Conservation (phyloP, 2,329 filamentous ascomycete genomes). For the Neofusicoccum laricinum region DNA sequence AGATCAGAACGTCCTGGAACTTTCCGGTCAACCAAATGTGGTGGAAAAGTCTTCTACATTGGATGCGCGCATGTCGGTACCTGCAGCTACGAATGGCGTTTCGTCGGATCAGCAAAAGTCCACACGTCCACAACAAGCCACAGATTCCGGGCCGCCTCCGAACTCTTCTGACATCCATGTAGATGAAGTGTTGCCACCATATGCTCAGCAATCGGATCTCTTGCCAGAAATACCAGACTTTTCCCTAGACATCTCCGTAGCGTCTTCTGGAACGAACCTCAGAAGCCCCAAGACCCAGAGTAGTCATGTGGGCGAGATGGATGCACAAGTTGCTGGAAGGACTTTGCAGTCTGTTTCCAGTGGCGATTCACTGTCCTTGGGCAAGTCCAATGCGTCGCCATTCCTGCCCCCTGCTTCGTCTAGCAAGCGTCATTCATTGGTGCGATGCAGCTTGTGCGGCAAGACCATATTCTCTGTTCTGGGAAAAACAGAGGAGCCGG, state of each 20-base stretch:
- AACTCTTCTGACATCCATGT: neutral
- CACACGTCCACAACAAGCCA: neutral
- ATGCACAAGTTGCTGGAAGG: neutral
- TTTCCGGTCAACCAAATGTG: neutral
- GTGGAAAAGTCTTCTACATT: neutral
- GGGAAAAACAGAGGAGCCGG: neutral
- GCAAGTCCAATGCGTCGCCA: too few relatives aligned
- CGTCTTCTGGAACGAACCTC: neutral
- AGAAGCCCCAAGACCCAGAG: neutral
- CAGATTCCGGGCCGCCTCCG: neutral
- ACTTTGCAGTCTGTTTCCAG: neutral
- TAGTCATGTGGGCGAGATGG: too few relatives aligned
- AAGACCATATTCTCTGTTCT: neutral
- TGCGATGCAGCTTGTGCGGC: neutral
- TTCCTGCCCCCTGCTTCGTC: neutral
- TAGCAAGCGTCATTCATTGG: neutral
- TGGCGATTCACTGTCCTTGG: too few relatives aligned
- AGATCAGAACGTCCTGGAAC: neutral
- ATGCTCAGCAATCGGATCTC: neutral
- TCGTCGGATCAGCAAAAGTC: too few relatives aligned
- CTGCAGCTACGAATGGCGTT: too few relatives aligned
- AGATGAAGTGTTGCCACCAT: neutral
- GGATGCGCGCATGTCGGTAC: neutral
- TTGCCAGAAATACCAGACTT: neutral
- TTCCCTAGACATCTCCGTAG: neutral